Evolutionary conservation across 2,329 filamentous ascomycete genomes (phyloP), one percentile per base, ranked within the genome.

Genomic region (Aspergillus unguis): DNA sequence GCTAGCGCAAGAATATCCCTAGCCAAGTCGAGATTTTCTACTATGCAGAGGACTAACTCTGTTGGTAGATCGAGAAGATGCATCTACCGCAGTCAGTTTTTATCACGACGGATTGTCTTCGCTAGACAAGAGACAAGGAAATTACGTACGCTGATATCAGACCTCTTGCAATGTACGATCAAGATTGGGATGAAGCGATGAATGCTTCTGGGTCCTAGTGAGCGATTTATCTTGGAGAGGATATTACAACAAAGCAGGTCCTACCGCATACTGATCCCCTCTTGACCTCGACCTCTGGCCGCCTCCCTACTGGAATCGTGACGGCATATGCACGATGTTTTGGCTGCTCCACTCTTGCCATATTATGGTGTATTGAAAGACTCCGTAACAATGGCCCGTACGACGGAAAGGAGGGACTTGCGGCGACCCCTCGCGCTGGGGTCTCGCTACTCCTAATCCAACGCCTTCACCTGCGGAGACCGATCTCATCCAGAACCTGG

Each of bases 331-430:
- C 25, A 40, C 6, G 27, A 40, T 40, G 27, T 40, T 40, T 40
- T 40, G 6, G 37, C 37, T 7, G 29, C 23, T 43, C 26, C 11
- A 43, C 41, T 43, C 23, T 31, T 31, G 5, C 41, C n/a, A 43
- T 43, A 43, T 43, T 43, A 27, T 43, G n/a, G 41, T 43, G 28
- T 43, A 43, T 43, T 43, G n/a, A 43, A 43, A 43, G 41, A 43
- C 23, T 43, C 28, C 23, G 23, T 43, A 43, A 17, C 41, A 10
- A 43, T 26, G 27, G 41, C 17, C 41, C 11, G 41, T 43, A 43
- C 11, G n/a, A 43, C 41, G 28, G 41, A 27, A 43, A 25, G 28
- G 41, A 43, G 11, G n/a, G 41, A 31, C 27, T 43, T 43, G 28
- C 41, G n/a, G 41, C 28, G 28, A 43, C 11, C 41, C 41, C n/a